Base-by-base conservation (phyloP, 192 early-diverging fungal genomes). In the Coemansia sp. region DNA sequence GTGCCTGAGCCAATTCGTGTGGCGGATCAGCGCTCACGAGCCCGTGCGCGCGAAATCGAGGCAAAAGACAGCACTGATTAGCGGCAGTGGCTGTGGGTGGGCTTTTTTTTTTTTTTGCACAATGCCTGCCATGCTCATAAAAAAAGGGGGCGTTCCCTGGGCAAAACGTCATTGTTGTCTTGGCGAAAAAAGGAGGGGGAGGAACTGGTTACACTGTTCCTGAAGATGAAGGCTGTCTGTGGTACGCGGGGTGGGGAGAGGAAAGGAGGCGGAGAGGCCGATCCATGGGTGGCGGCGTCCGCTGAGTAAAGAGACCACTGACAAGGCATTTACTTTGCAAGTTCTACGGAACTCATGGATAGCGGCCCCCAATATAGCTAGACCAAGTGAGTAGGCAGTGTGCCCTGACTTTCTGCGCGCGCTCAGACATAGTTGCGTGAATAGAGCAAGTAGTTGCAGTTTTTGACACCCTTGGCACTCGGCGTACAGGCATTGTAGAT, bases 1-100 rank as follows among this genome's bases (percentile, higher is more conserved):
- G 85, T 96, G 5, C 94, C 95, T 0, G 96, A 98, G 72, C 96
- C 96, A 5, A 94, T 97, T 64, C 88, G 95, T 6, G 77, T 86
- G 41, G 96, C 95, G n/a, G 96, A 98, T 80, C 74, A 64, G 58
- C 73, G 31, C 39, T 79, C 82, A 45, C 53, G 76, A 34, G 63
- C 64, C 7, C 46, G 63, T 0, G 64, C 70, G 36, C 73, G 73
- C 21, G 57, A 46, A n/a, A 69, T 77, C 21, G 73, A 82, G 51
- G 45, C 63, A 11, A 14, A 19, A 2, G 21, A 46, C 12, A 23
- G 0, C 31, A 23, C 53, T 39, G 59, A 32, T 31, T 25, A 29
- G 51, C 27, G 42, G 42, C 51, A 29, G 51, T 55, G 42, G 42
- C 51, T 55, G 15, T 58, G 55, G 15, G 29, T n/a, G 45, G 42